These are phyloP conservation scores for Pythium sukuiense DNA, from an alignment of 352 stramenopile genomes.

Conservation along the genomic window DNA sequence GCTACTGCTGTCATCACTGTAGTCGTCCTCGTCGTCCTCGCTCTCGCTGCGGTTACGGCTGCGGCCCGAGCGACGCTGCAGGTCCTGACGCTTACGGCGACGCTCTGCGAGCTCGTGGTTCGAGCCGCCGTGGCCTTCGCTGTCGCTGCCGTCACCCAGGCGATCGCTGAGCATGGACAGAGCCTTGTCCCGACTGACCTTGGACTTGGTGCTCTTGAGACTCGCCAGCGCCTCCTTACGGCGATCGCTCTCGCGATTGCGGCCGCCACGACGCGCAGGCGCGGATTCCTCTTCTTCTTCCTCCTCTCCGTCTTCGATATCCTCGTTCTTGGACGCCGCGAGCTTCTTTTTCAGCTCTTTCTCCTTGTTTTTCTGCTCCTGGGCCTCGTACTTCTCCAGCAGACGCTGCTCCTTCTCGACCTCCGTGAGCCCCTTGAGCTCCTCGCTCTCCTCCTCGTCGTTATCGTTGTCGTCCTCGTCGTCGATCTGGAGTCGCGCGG, in stretches of 20 bases:
- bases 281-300: constrained; percentile 49
- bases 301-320: constrained; percentile 40
- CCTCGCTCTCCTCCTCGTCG: constrained; percentile 51
- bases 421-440: constrained; percentile 77
- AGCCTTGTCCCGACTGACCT: constrained; percentile 47
- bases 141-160: constrained; percentile 59
- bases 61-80: constrained; percentile 49
- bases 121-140: constrained; percentile 36
- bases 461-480: constrained; percentile 49
- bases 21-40: constrained; percentile 35
- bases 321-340: constrained; percentile 53
- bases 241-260: constrained; percentile 63
- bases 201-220: constrained; percentile 77
- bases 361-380: constrained; percentile 83
- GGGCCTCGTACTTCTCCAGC: constrained; percentile 84
- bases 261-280: constrained; percentile 51
- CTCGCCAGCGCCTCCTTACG: constrained; percentile 82
- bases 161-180: constrained; percentile 80
- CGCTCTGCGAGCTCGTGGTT: constrained; percentile 74
- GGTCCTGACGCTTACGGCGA: constrained; percentile 66
- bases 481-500: constrained; percentile 38
- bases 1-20: constrained; percentile 33
- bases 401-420: constrained; percentile 87
- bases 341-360: constrained; percentile 80
- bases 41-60: constrained; percentile 39